Base-by-base conservation (phyloP, 2,329 filamentous ascomycete species). In the Colletotrichum sp. region DNA sequence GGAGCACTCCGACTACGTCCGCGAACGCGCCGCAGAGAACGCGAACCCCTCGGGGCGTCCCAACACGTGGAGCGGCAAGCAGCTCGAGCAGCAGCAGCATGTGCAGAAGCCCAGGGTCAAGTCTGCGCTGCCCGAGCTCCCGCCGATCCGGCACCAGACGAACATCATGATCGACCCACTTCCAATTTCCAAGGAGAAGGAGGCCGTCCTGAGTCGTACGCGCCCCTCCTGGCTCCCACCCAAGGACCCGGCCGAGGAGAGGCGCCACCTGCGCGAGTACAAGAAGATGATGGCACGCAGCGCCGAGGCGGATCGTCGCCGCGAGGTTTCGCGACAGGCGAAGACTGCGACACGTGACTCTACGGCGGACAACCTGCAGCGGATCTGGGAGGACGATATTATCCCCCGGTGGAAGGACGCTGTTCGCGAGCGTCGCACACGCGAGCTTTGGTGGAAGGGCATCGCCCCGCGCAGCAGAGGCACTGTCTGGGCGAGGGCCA, bases 231-330 rank as follows among this genome's bases (percentile, higher is more conserved):
- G 95, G 95, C 87, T 97, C 4, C 95, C 95, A 1, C 95, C 95
- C 2, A 97, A 97, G 85, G 93, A 97, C 79, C 96, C 95, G 3
- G 94, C 94, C 70, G 97, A 99, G 84, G 97, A 99, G 86, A 95
- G 92, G 83, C 94, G 93, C 79, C 97, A 99, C 84, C 83, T 99
- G 79, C 96, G 92, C 81, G 93, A 97, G 82, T 97, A 96, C 82
- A 93, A 96, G 85, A 92, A 90, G 83, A 96, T 97, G 94, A 95
- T 96, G 93, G 89, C 88, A 0, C 87, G 87, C 60, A 92, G 91
- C 79, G 84, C 87, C 68, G 91, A 92, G 80, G 89, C 91, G 0
- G 92, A 93, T 36, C 89, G 90, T 74, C 90, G 90, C 80, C 91
- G 86, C 78, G 91, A 93, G 79, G 88, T 88, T 1, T 86, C 87